These are phyloP conservation scores for Allium fistulosum DNA, from an alignment of 106 monocot species.

Conservation along the genomic window DNA sequence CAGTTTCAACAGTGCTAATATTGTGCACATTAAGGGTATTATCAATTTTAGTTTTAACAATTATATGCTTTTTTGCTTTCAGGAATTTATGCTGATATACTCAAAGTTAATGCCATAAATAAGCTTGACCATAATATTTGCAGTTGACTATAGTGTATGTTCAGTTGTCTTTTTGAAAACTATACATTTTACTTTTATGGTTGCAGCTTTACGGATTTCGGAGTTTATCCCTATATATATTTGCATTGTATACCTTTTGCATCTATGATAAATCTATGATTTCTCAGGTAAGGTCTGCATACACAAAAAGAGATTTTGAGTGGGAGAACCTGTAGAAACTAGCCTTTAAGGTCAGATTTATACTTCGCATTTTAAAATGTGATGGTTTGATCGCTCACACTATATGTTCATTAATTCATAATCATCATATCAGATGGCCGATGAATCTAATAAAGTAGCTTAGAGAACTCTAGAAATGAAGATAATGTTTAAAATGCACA, in stretches of 20 bases:
- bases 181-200: background rate
- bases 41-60: too few species aligned
- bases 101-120: too few species aligned
- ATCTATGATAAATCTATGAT: background rate
- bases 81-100: too few species aligned
- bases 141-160: too few species aligned
- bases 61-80: too few species aligned
- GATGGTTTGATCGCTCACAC: background rate
- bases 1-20: too few species aligned
- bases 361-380: background rate
- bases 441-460: conserved; percentile 72
- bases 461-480: conserved; percentile 56
- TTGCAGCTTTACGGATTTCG: conserved; percentile 67
- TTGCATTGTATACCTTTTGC: too few species aligned
- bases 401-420: too few species aligned
- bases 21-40: too few species aligned
- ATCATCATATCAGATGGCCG: conserved; percentile 59
- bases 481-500: background rate
- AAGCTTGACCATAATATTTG: too few species aligned
- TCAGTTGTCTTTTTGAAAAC: too few species aligned
- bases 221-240: conserved; percentile 28
- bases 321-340: conserved; percentile 84
- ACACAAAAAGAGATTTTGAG: conserved; percentile 83
- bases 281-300: conserved; percentile 79
- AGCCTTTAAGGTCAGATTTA: conserved; percentile 50